phyloP scores from a whole-genome alignment of 2,329 filamentous ascomycete species.

The Ophiostoma sp. region DNA sequence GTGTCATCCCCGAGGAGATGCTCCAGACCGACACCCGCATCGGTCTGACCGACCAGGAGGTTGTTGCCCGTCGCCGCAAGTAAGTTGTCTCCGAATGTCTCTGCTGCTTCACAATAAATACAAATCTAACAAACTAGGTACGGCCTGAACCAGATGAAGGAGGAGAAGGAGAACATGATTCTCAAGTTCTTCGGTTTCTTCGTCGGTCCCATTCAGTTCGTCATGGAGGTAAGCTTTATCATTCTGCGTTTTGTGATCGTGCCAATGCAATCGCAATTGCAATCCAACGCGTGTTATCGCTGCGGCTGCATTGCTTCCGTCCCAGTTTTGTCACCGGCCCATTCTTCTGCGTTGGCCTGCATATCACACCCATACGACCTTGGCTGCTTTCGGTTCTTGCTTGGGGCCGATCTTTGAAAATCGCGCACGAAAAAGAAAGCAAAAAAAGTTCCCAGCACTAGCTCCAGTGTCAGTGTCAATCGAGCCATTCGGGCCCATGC shows the following conservation, averaged over 20 bases:
- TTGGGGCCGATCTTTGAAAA: conserved; percentile 22
- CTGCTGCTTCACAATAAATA: not conserved
- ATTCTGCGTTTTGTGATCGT: not conserved
- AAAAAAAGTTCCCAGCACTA: not conserved
- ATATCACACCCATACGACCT: not conserved
- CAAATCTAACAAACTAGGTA: conserved; percentile 32
- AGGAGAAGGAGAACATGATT: conserved; percentile 79
- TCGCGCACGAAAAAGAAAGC: conserved; percentile 19
- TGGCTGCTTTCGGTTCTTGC: too few relatives aligned
- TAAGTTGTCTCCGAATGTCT: conserved; percentile 32
- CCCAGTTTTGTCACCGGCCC: not conserved
- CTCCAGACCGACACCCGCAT: conserved; percentile 68
- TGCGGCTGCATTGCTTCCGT: not conserved
- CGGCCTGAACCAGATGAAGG: conserved; percentile 80
- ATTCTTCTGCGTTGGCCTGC: not conserved
- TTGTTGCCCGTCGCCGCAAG: conserved; percentile 58
- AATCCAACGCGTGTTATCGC: not conserved
- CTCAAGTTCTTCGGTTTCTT: conserved; percentile 82
- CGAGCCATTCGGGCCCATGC: not conserved
- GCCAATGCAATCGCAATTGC: not conserved
- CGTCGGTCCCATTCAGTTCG: conserved; percentile 84
- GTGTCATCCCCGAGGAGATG: conserved; percentile 59
- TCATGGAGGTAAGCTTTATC: conserved; percentile 69
- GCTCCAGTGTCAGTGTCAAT: not conserved
- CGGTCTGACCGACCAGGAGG: conserved; percentile 67